Conservation (phyloP, 2,329 filamentous ascomycete species). For the Corinectria fuckeliana region DNA sequence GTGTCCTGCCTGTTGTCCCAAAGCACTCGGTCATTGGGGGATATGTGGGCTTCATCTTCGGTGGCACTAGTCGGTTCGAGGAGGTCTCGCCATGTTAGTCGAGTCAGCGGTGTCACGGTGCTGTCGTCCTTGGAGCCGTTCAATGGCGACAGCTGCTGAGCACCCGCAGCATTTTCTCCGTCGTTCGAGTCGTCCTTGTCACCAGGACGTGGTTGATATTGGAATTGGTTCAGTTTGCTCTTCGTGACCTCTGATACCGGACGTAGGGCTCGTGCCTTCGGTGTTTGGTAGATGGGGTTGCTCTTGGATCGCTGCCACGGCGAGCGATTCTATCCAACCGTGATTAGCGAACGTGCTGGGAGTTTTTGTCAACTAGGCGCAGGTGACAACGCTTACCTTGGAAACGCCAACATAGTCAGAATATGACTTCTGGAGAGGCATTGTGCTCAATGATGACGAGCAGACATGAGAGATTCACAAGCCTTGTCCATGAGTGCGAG, state of each 20-base stretch:
- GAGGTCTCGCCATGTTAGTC: conserved; percentile 65
- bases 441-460: conserved; percentile 30
- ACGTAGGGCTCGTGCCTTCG: conserved; percentile 48
- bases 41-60: conserved; percentile 55
- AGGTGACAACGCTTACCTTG: conserved; percentile 38
- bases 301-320: conserved; percentile 63
- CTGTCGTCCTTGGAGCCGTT: conserved; percentile 33
- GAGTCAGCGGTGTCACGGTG: conserved; percentile 55
- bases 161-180: conserved; percentile 6
- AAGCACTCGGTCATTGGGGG: conserved; percentile 66
- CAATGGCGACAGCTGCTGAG: conserved; percentile 13
- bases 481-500: conserved; percentile 21
- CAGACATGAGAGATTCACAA: conserved; percentile 26
- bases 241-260: conserved; percentile 65
- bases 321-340: conserved; percentile 43
- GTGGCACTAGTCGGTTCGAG: conserved; percentile 52
- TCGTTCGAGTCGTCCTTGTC: conserved; percentile 29
- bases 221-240: conserved; percentile 66
- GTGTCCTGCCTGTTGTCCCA: conserved; percentile 63
- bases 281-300: conserved; percentile 51
- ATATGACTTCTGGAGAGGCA: conserved; percentile 52
- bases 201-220: conserved; percentile 42
- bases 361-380: conserved; percentile 3
- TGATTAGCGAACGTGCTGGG: conserved; percentile 10
- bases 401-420: conserved; percentile 44